Evolutionary conservation across 345 rosid genomes (phyloP).

Genomic region (Ceriops decandra): DNA sequence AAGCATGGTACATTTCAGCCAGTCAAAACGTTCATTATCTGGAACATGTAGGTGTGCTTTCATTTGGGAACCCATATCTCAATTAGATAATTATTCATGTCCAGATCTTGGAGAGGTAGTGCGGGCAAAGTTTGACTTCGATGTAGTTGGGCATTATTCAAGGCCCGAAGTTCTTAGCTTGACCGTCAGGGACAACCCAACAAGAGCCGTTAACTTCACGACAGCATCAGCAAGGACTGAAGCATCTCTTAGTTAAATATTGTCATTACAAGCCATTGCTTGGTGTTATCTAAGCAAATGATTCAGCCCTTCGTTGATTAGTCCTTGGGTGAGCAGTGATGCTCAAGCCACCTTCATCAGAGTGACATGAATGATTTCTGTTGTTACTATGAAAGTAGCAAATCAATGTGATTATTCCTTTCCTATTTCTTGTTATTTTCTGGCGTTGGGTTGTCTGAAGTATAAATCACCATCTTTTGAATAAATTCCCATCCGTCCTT

Average conservation of each 20-base stretch:
- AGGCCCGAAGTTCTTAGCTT: conserved; percentile 93
- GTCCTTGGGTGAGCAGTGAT: neutral
- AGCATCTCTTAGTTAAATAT: conserved; percentile 26
- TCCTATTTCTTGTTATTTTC: neutral
- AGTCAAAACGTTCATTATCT: neutral
- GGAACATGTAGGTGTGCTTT: neutral
- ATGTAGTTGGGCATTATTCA: conserved; percentile 88
- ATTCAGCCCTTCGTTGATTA: neutral
- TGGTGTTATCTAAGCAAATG: neutral
- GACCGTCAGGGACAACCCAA: conserved; percentile 74
- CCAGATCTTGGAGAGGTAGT: conserved; percentile 93
- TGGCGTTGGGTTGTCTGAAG: no score
- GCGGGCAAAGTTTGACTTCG: conserved; percentile 84
- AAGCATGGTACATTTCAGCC: neutral
- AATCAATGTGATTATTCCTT: neutral
- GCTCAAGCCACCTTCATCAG: conserved; percentile 1
- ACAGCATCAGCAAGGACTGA: conserved; percentile 41
- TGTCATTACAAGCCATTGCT: neutral
- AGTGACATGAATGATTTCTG: no score
- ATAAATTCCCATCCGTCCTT: no score
- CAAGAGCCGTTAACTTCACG: conserved; percentile 58
- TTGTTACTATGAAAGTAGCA: neutral
- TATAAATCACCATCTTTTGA: no score
- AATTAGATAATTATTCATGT: conserved; percentile 3
- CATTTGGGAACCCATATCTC: neutral